Conservation (phyloP, 2,329 filamentous ascomycete genomes). For the Chaetomiaceae sp. region DNA sequence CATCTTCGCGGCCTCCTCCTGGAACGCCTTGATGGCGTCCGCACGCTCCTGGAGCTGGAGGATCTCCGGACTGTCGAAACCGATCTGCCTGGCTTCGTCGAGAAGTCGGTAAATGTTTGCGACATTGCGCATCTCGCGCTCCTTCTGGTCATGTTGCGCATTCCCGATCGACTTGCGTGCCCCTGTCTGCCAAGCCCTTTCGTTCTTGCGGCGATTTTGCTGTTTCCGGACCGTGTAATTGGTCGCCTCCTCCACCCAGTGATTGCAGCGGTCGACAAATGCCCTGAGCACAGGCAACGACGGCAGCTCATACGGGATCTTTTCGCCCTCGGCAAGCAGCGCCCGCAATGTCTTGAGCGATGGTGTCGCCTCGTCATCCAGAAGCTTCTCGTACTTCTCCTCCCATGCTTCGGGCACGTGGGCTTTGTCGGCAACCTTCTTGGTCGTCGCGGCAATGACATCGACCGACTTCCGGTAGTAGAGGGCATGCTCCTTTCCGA, state of each 20-base stretch:
- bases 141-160: constrained; percentile 64
- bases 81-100: constrained; percentile 75
- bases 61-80: constrained; percentile 92
- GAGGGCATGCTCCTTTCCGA: constrained; percentile 67
- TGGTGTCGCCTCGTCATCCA: constrained; percentile 79
- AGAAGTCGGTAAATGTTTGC: constrained; percentile 84
- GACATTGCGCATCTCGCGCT: constrained; percentile 82
- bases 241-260: constrained; percentile 96
- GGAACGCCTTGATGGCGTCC: constrained; percentile 79
- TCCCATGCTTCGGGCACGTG: constrained; percentile 83
- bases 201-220: constrained; percentile 92
- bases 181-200: constrained; percentile 76
- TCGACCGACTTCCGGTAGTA: constrained; percentile 74
- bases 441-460: constrained; percentile 59
- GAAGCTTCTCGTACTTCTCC: constrained; percentile 77
- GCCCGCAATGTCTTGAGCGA: constrained; percentile 80
- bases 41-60: constrained; percentile 78
- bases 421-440: constrained; percentile 82
- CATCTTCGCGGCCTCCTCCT: constrained; percentile 66
- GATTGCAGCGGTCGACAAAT: constrained; percentile 94
- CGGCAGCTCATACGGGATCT: constrained; percentile 84
- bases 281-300: constrained; percentile 76
- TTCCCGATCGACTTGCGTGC: constrained; percentile 63
- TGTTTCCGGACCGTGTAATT: constrained; percentile 96
- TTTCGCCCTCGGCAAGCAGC: constrained; percentile 88